Evolutionary conservation across 495 filamentous ascomycete species (phyloP), one percentile per base, ranked within the genome.

Genomic region (Tuber brumale): DNA sequence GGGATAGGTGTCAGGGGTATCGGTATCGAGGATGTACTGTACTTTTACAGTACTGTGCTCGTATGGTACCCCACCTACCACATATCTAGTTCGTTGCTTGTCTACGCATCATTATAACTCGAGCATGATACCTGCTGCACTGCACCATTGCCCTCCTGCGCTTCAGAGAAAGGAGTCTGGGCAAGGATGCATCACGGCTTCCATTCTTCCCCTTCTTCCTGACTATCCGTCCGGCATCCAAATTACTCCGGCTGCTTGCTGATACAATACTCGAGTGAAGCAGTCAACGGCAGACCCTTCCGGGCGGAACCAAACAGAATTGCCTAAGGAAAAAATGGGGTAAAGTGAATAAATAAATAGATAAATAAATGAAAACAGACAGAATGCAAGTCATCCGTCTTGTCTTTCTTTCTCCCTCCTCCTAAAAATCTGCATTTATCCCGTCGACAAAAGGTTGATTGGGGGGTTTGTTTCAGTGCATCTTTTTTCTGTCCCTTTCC

Each of bases 391-490:
- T 66, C 57, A 35, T 35, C 57, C 57, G 57, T 31, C 57, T 18
- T 27, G 57, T 35, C 57, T 19, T 35, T 66, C 57, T 66, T 66
- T 66, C 51, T 27, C 51, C 51, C n/a, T n/a, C 51, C 51, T 57
- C 51, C 27, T 27, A 57, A n/a, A 27, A 27, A 4, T 57, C 14
- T 66, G 31, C 57, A 66, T 31, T 35, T 66, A 66, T 35, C 27
- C 57, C 57, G 14, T 66, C 57, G 27, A 35, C 5, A 14, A 35
- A 35, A 39, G 57, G 57, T 66, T 66, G 57, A 66, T 66, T 66
- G 51, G 51, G 51, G n/a, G 51, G n/a, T 61, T 61, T 61, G 51
- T 61, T 61, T 61, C 51, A 61, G 51, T 31, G 51, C 51, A 61
- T 61, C 12, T 31, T 27, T 23, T 48, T 57, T 9, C 27, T 61